Evolutionary conservation across 495 filamentous ascomycete genomes (phyloP), one percentile per base, ranked within the genome.

Genomic region (Podospora pseudoanserina): DNA sequence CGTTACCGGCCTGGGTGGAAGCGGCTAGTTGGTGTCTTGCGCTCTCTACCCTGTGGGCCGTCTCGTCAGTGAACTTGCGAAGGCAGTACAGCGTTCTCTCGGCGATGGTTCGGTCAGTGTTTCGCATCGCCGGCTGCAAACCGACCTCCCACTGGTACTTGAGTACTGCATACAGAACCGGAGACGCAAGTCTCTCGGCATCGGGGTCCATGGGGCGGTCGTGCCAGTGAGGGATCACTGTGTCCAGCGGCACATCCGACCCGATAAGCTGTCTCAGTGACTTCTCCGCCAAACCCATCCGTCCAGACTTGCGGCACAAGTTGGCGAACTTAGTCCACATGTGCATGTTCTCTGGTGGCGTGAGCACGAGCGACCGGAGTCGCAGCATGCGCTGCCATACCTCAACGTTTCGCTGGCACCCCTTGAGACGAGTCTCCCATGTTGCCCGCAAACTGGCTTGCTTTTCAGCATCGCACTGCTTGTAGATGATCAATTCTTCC

Each of bases 261-360:
- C 83, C 84, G 62, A 86, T 82, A 30, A 87, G 83, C 32, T 88
- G 89, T 73, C 93, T 92, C 57, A 99, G 81, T n/a, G 92, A 92
- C 77, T 96, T 94, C 81, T 98, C 95, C 2, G 94, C 96, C n/a
- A 99, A 86, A 16, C 94, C 95, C 82, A 92, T 94, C 11, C 95
- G 89, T 63, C 92, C 91, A 34, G 93, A 96, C 75, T 98, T 99
- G 72, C 95, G 90, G 77, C 95, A 99, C 7, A 99, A 86, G 71
- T 97, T 98, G 68, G 96, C 92, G 73, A 97, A 98, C 75, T 99
- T 99, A 81, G 98, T 97, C 85, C 91, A 96, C 93, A 98, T 98
- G 73, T 95, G 91, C 84, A 96, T 91, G 71, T 98, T 97, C 75
- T 99, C 94, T 32, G 86, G 88, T 4, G 95, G 93, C 13, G 86